Evolutionary conservation across 306 rosid genomes (phyloP).

Genomic region (Morella rubra): DNA sequence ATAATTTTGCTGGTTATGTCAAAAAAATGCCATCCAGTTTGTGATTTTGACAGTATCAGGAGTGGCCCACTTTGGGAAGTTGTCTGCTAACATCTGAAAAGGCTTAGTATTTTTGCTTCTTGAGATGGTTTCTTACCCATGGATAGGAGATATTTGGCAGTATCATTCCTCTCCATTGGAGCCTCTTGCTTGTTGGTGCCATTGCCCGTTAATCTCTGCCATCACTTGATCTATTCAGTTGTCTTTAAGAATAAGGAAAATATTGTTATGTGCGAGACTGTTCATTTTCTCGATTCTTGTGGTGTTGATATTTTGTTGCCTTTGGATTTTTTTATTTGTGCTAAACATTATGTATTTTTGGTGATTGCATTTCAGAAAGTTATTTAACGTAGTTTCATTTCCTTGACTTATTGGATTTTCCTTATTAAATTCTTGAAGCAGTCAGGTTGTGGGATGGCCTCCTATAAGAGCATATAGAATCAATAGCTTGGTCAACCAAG

Average conservation of each 20-base stretch:
- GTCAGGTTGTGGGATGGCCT: constrained; percentile 99
- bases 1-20: not conserved
- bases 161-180: not conserved
- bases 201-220: not conserved
- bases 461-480: constrained; percentile 77
- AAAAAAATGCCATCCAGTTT: not conserved
- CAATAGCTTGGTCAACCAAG: constrained; percentile 65
- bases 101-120: not conserved
- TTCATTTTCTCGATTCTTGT: not conserved
- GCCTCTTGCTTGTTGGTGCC: not conserved
- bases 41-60: not conserved
- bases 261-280: not conserved
- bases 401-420: constrained; percentile 27
- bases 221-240: not conserved
- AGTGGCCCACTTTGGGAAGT: not conserved
- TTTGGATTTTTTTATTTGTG: not conserved
- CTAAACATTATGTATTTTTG: not conserved
- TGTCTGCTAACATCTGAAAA: not conserved
- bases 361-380: not conserved
- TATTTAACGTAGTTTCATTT: constrained; percentile 7
- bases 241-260: not conserved
- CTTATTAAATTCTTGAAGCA: constrained; percentile 41
- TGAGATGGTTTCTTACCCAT: not conserved
- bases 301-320: not conserved
- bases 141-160: not conserved